Conservation (phyloP, 257 asterid species). For the Knoxia roxburghii region DNA sequence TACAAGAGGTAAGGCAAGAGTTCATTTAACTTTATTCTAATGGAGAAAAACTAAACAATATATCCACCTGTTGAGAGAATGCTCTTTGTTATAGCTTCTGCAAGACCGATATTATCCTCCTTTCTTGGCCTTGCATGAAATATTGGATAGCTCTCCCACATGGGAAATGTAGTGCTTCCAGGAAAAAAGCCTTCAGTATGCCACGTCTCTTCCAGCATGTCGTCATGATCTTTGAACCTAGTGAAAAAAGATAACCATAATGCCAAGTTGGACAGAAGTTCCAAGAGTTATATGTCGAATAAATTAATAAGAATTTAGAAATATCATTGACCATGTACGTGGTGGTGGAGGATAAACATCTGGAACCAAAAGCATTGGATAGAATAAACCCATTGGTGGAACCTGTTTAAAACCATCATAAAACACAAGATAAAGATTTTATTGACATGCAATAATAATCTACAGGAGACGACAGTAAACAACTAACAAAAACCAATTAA, state of each 20-base stretch:
- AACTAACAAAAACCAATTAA: background rate
- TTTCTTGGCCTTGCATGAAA: constrained; percentile 68
- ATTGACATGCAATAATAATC: no score
- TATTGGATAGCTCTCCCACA: constrained; percentile 88
- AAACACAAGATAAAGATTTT: background rate
- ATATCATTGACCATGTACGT: constrained; percentile 54
- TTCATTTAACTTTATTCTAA: constrained; percentile 11
- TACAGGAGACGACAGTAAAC: no score
- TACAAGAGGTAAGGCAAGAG: constrained; percentile 22
- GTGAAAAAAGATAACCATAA: constrained; percentile 7
- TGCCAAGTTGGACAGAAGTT: background rate
- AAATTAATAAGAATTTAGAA: constrained; percentile 6
- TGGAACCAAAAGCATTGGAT: constrained; percentile 83
- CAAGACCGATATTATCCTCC: constrained; percentile 82
- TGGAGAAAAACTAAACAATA: constrained; percentile 10
- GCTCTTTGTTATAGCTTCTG: constrained; percentile 94
- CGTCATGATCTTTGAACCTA: constrained; percentile 93
- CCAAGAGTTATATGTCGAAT: background rate
- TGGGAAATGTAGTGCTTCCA: constrained; percentile 50
- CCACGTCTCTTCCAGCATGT: constrained; percentile 93
- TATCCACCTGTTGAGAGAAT: constrained; percentile 73
- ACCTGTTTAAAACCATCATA: constrained; percentile 49
- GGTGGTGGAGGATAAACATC: constrained; percentile 97
- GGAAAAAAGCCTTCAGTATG: constrained; percentile 50
- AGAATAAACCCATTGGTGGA: constrained; percentile 98